Conservation (phyloP, 495 filamentous ascomycete species). For the Aspergillus funiculosus region DNA sequence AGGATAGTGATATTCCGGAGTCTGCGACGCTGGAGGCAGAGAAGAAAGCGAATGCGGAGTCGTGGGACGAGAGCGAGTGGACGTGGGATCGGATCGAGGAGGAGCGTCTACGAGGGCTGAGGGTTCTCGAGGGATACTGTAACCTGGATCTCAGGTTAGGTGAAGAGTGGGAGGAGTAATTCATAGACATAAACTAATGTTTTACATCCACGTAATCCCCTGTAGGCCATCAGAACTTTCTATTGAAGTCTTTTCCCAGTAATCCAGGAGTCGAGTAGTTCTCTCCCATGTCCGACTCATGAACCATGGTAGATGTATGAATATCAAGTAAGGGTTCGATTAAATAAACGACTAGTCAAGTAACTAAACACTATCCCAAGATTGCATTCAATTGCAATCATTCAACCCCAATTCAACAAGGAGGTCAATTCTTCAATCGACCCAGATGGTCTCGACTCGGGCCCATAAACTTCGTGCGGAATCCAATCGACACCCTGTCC, state of each 20-base stretch:
- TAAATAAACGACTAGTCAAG: no score
- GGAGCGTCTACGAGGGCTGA: conserved; percentile 50
- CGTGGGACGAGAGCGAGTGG: conserved; percentile 42
- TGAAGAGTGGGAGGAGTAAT: conserved; percentile 34
- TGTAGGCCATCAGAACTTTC: no score
- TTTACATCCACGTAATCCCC: no score
- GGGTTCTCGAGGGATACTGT: conserved; percentile 47
- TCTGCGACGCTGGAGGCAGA: conserved; percentile 26
- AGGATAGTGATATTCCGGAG: conserved; percentile 26
- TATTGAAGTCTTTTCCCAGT: no score
- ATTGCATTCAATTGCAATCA: no score
- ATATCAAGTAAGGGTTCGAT: no score
- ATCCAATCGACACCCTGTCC: conserved; percentile 7
- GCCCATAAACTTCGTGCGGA: conserved; percentile 5
- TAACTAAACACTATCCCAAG: no score
- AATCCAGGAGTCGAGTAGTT: no score
- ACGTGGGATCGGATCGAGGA: conserved; percentile 52
- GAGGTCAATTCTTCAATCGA: neutral
- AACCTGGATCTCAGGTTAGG: conserved; percentile 45
- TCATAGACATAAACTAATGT: no score
- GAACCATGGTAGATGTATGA: no score
- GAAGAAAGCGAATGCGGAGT: conserved; percentile 30
- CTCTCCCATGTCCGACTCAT: no score
- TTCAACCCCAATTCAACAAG: no score
- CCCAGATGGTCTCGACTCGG: neutral